Base-by-base conservation (phyloP, 1,284 basidiomycete species). In the Ustilago xerochloae region DNA sequence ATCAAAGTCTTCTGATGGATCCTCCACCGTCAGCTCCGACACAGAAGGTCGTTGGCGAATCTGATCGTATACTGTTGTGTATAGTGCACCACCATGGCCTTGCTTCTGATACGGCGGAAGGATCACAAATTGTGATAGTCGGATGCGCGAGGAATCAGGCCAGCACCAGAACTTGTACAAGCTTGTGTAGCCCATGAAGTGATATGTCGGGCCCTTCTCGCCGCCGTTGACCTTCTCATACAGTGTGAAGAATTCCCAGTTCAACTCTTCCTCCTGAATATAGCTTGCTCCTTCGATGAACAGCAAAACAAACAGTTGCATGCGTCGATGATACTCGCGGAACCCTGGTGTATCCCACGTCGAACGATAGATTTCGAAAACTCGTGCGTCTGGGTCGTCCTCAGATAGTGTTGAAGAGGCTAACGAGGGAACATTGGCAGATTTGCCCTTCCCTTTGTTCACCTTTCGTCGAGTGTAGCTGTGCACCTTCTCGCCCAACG, bases 1-100 rank as follows among this genome's bases (percentile, higher is more conserved):
- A 83, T 97, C 94, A 81, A 97, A 96, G 9, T 92, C 91, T 85
- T 99, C 96, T 0, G 93, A 93, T 0, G 96, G 96, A 84, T 99
- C 96, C 86, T 99, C 96, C 20, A 99, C 92, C 0, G 94, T 97
- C 54, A 99, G 87, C 85, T 99, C 96, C 10, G 91, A 90, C 32
- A 97, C 90, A 43, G 88, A 86, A 0, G 90, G 86, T 38, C 90
- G 88, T 7, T 87, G 86, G 35, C 93, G 85, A 51, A 92, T 88
- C 81, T 92, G 89, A 79, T 91, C 88, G 86, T 95, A 96, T 45
- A 96, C 91, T 1, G 93, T 89, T 29, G 87, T 89, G 87, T 98
- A 99, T 12, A 99, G 89, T 64, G 91, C 66, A 2, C 63, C 57
- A 15, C 82, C 82, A 83, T 97, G 95, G 0, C 93, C 93, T 76